Evolutionary conservation across 1,139 yeast genomes (phyloP).

Genomic region (Sugiyamaella japonica): DNA sequence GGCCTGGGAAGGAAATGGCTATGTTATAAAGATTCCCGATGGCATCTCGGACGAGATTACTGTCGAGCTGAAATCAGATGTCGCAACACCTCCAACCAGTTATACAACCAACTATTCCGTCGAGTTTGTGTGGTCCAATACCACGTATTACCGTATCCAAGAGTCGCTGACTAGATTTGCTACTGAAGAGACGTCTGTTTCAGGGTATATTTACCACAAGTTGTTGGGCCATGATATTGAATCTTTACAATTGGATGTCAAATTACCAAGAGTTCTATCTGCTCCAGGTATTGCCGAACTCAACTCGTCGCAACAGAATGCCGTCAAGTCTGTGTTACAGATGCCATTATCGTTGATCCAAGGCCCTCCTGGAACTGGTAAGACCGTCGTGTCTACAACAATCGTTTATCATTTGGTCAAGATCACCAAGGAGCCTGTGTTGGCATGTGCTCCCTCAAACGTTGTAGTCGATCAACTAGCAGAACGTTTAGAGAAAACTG

Average conservation of each 20-base stretch:
- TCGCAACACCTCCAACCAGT: conserved; percentile 57
- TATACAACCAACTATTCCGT: conserved; percentile 71
- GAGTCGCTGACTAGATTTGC: conserved; percentile 74
- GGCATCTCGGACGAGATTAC: conserved; percentile 69
- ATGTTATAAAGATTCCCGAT: conserved; percentile 69
- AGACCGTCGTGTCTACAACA: conserved; percentile 91
- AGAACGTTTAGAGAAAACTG: conserved; percentile 61
- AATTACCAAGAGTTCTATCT: conserved; percentile 60
- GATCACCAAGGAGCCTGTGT: conserved; percentile 56
- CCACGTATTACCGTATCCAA: conserved; percentile 83
- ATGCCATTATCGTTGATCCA: conserved; percentile 84
- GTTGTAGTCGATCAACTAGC: conserved; percentile 95
- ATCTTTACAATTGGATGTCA: conserved; percentile 25
- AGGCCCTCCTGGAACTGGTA: conserved; percentile 99
- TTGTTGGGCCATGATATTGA: conserved; percentile 76
- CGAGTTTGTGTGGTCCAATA: conserved; percentile 88
- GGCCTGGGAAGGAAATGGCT: conserved; percentile 76
- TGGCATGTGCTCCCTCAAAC: conserved; percentile 95
- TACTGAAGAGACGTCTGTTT: conserved; percentile 64
- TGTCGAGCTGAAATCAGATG: conserved; percentile 52
- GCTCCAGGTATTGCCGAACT: conserved; percentile 68
- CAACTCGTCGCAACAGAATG: conserved; percentile 76
- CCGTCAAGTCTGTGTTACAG: conserved; percentile 69
- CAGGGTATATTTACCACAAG: conserved; percentile 76
- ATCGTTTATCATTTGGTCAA: conserved; percentile 75